These are phyloP conservation scores for Trichoderma erinaceum DNA, from an alignment of 495 filamentous ascomycete genomes.

Conservation along the genomic window DNA sequence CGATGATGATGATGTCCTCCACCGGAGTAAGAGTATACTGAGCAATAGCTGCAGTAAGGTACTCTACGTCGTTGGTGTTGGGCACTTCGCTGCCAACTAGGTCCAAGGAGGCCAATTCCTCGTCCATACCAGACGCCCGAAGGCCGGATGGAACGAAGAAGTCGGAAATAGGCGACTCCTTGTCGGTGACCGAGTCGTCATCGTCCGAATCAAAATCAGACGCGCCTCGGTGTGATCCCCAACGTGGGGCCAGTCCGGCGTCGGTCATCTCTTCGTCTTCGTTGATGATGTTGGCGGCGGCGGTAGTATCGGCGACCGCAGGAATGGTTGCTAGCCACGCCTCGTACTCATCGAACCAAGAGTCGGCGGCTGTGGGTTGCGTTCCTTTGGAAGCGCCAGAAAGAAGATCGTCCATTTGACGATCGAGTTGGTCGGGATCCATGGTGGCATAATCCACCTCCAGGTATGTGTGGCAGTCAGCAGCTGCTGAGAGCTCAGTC, in stretches of 20 bases:
- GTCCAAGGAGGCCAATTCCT: conserved; percentile 4
- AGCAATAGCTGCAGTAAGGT: conserved; percentile 1
- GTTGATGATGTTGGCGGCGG: neutral
- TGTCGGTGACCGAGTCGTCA: neutral
- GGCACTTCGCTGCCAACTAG: neutral
- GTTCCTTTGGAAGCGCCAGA: neutral
- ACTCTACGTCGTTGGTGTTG: conserved; percentile 7
- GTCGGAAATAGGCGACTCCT: neutral
- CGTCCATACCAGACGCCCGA: conserved; percentile 5
- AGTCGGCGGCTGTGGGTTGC: neutral
- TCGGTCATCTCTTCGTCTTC: conserved; percentile 5
- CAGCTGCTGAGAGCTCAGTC: neutral
- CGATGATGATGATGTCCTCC: neutral
- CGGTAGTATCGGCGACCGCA: neutral
- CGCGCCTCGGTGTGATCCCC: neutral
- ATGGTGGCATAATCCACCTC: neutral
- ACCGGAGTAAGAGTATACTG: neutral
- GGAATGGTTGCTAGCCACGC: neutral
- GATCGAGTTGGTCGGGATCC: conserved; percentile 8
- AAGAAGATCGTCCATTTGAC: neutral
- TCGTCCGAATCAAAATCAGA: neutral
- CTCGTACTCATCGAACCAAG: neutral
- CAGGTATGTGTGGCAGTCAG: neutral
- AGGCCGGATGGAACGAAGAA: neutral
- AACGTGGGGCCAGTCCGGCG: neutral